Evolutionary conservation across 2,329 filamentous ascomycete species (phyloP).

Genomic region (Fusarium fracticaudum): DNA sequence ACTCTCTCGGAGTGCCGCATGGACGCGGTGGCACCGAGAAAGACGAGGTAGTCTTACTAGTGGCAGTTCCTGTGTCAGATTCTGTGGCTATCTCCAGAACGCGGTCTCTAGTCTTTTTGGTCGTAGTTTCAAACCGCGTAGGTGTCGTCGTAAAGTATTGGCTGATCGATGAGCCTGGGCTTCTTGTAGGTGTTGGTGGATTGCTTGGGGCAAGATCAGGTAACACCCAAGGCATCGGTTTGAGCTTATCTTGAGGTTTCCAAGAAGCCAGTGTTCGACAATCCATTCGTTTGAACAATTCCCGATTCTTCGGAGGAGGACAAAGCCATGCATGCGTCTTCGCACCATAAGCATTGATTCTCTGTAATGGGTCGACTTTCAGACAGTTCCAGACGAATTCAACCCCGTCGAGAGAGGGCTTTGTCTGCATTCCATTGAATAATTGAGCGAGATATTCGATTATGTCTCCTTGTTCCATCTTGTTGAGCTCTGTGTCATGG

Average conservation of each 20-base stretch:
- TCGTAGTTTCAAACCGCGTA: neutral
- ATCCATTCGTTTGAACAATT: conserved; percentile 48
- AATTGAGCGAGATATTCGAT: conserved; percentile 22
- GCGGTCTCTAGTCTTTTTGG: neutral
- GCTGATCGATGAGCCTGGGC: conserved; percentile 14
- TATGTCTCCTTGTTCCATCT: conserved; percentile 42
- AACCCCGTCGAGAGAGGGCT: conserved; percentile 40
- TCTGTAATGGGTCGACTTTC: conserved; percentile 37
- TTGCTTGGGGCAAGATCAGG: conserved; percentile 38
- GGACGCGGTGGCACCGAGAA: neutral
- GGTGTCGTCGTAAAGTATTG: conserved; percentile 31
- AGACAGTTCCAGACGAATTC: conserved; percentile 48
- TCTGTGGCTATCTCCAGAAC: neutral
- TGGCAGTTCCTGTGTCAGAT: neutral
- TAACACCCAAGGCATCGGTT: conserved; percentile 49
- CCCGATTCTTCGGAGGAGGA: conserved; percentile 43
- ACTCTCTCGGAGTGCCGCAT: neutral
- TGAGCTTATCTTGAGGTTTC: conserved; percentile 40
- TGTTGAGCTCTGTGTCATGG: conserved; percentile 40
- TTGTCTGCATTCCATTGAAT: conserved; percentile 18
- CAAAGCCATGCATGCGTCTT: conserved; percentile 49
- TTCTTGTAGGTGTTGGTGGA: conserved; percentile 1
- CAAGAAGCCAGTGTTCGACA: conserved; percentile 41
- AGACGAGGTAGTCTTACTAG: neutral
- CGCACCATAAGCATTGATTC: conserved; percentile 45